Conservation (phyloP, 2,329 filamentous ascomycete species). For the Colletotrichum kahawae region DNA sequence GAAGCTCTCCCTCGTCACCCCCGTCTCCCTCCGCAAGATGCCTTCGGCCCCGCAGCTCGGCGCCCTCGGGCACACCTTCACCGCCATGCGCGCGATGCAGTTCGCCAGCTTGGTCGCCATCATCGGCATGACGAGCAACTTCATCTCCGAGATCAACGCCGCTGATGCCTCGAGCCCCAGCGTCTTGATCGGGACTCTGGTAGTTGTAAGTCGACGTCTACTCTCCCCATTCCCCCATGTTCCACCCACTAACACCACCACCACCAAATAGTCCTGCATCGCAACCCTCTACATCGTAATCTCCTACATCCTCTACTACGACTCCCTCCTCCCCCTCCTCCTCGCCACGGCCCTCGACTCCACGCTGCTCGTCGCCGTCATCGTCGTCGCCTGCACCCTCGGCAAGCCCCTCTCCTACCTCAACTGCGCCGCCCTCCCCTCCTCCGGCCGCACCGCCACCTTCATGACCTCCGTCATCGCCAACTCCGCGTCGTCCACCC, state of each 20-base stretch:
- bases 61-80: conserved; percentile 80
- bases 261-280: conserved; percentile 69
- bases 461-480: conserved; percentile 50
- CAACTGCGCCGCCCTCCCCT: conserved; percentile 65
- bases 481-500: conserved; percentile 38
- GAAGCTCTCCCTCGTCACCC: conserved; percentile 47
- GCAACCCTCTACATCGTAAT: conserved; percentile 80
- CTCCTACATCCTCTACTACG: conserved; percentile 81
- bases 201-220: conserved; percentile 67
- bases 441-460: conserved; percentile 43
- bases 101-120: conserved; percentile 74
- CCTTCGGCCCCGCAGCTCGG: conserved; percentile 61
- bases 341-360: conserved; percentile 70
- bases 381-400: conserved; percentile 77
- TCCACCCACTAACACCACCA: conserved; percentile 13
- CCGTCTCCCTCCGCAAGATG: conserved; percentile 41
- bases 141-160: conserved; percentile 77
- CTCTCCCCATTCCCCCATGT: neutral
- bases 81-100: conserved; percentile 74
- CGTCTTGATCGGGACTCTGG: conserved; percentile 78
- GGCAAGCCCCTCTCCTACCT: conserved; percentile 83
- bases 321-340: conserved; percentile 77
- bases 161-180: conserved; percentile 69
- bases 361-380: conserved; percentile 75
- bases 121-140: conserved; percentile 82